phyloP scores from a whole-genome alignment of 768 basidiomycete species.

The Mycena floridula region DNA sequence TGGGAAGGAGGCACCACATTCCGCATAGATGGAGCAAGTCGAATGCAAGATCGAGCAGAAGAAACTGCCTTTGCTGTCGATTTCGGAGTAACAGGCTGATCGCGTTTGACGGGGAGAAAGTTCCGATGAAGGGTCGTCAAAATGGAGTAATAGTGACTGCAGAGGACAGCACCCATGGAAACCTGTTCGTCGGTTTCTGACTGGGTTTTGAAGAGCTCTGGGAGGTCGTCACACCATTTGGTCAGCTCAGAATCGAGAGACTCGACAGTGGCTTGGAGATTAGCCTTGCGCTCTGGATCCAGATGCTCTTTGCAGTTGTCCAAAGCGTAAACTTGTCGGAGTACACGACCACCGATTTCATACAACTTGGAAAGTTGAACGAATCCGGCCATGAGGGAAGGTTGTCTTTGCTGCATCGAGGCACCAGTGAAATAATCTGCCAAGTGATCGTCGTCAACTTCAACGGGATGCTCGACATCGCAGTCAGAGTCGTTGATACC shows the following conservation, averaged over 20 bases:
- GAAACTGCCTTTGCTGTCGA: slow-evolving; percentile 78
- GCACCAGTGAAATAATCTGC: slow-evolving; percentile 68
- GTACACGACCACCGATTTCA: slow-evolving; percentile 77
- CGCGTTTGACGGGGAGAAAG: slow-evolving; percentile 73
- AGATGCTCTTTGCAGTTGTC: slow-evolving; percentile 70
- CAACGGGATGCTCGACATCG: slow-evolving; percentile 80
- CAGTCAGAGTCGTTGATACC: slow-evolving; percentile 88
- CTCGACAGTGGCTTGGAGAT: slow-evolving; percentile 77
- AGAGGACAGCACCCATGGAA: slow-evolving; percentile 79
- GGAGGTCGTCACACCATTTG: slow-evolving; percentile 81
- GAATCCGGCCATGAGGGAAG: slow-evolving; percentile 77
- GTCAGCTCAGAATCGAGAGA: slow-evolving; percentile 68
- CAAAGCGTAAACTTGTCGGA: slow-evolving; percentile 77
- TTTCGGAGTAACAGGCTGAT: slow-evolving; percentile 59
- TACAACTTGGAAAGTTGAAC: slow-evolving; percentile 73
- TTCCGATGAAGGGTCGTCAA: slow-evolving; percentile 86
- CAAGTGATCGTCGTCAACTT: slow-evolving; percentile 76
- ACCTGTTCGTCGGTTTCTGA: slow-evolving; percentile 74
- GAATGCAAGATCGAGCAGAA: slow-evolving; percentile 81
- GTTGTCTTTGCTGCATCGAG: slow-evolving; percentile 44
- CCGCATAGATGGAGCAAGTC: slow-evolving; percentile 78
- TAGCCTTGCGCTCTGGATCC: slow-evolving; percentile 67
- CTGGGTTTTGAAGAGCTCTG: slow-evolving; percentile 66
- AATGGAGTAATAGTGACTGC: slow-evolving; percentile 86
- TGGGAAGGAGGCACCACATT: slow-evolving; percentile 81